phyloP scores from a whole-genome alignment of 169 alveolate species.

The Cryptosporidium ubiquitum region DNA sequence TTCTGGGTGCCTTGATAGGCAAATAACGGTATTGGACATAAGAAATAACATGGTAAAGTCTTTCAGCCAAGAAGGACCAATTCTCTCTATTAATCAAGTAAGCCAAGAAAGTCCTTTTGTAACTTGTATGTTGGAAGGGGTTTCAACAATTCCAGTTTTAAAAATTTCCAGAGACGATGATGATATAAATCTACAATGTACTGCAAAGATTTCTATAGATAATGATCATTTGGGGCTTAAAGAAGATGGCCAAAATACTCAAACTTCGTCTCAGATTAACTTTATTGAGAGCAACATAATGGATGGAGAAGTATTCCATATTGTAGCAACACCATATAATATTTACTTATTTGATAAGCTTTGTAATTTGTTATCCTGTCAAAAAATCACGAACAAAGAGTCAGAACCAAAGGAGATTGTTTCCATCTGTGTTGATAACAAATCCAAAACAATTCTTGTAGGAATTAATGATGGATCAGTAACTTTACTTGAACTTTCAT shows the following conservation, averaged over 20 bases:
- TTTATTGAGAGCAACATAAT: slow-evolving; percentile 15
- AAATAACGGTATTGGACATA: slow-evolving; percentile 28
- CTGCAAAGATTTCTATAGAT: neutral
- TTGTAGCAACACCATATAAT: slow-evolving; percentile 51
- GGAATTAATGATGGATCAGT: slow-evolving; percentile 59
- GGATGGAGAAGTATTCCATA: neutral
- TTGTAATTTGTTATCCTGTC: slow-evolving; percentile 10
- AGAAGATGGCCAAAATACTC: neutral
- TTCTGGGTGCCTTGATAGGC: slow-evolving; percentile 63
- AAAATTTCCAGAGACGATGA: neutral
- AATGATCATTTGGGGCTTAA: neutral
- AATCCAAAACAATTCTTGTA: neutral
- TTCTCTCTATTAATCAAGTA: slow-evolving; percentile 29
- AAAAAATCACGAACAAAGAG: neutral
- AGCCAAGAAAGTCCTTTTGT: neutral
- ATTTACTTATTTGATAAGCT: slow-evolving; percentile 23
- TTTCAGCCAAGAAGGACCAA: slow-evolving; percentile 37
- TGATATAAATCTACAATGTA: slow-evolving; percentile 15
- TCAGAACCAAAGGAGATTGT: slow-evolving; percentile 27
- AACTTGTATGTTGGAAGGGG: slow-evolving; percentile 58
- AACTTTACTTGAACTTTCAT: neutral
- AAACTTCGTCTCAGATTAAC: neutral
- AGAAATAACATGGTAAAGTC: neutral
- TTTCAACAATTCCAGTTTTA: slow-evolving; percentile 31
- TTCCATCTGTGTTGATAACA: slow-evolving; percentile 22